Percentiles rank a stretch among this genome's conserved stretches.
Evolutionary conservation across 495 filamentous ascomycete species (phyloP).

Genomic region (Daldinia vernicosa): DNA sequence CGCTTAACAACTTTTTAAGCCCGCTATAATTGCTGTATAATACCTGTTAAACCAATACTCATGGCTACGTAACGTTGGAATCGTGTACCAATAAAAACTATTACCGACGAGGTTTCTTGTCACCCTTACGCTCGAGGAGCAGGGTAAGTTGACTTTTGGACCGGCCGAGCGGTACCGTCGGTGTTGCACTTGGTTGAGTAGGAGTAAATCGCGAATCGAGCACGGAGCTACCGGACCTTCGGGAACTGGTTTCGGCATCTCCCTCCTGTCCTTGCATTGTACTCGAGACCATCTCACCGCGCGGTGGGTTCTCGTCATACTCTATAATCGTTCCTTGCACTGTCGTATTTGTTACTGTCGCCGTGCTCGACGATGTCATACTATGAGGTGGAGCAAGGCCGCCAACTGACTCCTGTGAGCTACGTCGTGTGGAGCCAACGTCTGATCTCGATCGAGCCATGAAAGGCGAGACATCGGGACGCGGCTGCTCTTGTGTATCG

Average conservation of each 20-base stretch:
- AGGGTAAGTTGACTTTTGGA: conserved; percentile 62
- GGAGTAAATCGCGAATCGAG: conserved; percentile 50
- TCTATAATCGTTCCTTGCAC: conserved; percentile 49
- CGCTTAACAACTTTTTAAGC: conserved; percentile 18
- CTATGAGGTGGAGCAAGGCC: conserved; percentile 35
- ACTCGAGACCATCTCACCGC: conserved; percentile 26
- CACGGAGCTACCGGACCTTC: conserved; percentile 40
- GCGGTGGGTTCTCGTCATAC: conserved; percentile 47
- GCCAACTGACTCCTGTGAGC: conserved; percentile 39
- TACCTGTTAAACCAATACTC: conserved; percentile 5
- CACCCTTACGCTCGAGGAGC: conserved; percentile 54
- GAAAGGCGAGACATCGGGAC: conserved; percentile 26
- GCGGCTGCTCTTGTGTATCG: conserved; percentile 35
- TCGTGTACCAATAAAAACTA: conserved; percentile 9
- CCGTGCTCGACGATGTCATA: conserved; percentile 46
- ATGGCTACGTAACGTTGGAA: background rate
- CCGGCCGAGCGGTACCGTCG: conserved; percentile 52
- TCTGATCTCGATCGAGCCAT: conserved; percentile 49
- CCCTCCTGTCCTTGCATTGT: conserved; percentile 40
- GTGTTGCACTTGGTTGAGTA: conserved; percentile 48
- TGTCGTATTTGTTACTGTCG: conserved; percentile 45
- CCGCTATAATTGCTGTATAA: conserved; percentile 16
- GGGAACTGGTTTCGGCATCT: conserved; percentile 34
- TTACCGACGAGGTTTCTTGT: conserved; percentile 42
- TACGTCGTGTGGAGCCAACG: conserved; percentile 29